A percentile compares a stretch with the other conserved stretches of the same genome.
phyloP scores from a whole-genome alignment of 257 asterid species.

The Solanum bukasovii region DNA sequence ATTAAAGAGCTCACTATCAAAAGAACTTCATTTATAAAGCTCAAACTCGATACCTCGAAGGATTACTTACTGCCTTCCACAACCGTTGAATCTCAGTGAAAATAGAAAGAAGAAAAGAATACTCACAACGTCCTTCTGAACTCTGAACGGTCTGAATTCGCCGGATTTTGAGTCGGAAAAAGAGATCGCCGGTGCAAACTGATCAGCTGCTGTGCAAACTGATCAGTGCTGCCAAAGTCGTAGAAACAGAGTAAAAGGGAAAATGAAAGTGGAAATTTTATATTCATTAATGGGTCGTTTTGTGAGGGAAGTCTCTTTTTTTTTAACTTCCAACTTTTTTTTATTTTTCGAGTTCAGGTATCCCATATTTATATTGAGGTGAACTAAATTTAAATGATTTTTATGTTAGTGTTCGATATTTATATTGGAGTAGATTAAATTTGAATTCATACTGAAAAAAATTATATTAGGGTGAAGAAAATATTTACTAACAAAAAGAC shows the following conservation, averaged over 20 bases:
- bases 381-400: too few relatives aligned
- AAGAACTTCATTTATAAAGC: neutral
- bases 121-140: neutral
- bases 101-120: neutral
- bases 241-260: neutral
- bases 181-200: neutral
- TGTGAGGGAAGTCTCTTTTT: neutral
- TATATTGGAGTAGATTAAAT: fast-evolving
- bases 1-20: neutral
- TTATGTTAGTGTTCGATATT: too few relatives aligned
- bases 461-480: neutral
- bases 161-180: neutral
- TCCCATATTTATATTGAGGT: fast-evolving
- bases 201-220: neutral
- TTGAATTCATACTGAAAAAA: too few relatives aligned
- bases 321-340: neutral
- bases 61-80: neutral
- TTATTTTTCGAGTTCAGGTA: too few relatives aligned
- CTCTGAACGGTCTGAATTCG: neutral
- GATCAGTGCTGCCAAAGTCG: neutral
- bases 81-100: neutral
- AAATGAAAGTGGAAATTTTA: neutral
- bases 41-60: neutral
- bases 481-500: neutral
- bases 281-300: neutral